Base-by-base conservation (phyloP, 179 eudicot genomes). In the Drosera spatulata region DNA sequence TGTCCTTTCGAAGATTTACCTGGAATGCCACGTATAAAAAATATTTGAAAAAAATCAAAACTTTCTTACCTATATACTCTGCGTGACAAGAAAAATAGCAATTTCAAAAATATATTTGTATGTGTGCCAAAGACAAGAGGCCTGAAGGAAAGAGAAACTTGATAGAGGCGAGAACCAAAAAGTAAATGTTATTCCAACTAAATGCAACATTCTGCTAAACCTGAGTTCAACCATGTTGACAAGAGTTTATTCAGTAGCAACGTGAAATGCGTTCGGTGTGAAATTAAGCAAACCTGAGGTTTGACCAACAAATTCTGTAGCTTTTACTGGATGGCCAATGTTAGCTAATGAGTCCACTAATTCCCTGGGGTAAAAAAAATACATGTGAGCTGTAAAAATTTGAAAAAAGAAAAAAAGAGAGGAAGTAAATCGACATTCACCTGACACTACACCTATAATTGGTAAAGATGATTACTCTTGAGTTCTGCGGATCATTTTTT, bases 391-490 rank as follows among this genome's bases (percentile, higher is more conserved):
- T 10, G n/a, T 9, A n/a, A 5, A 49, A n/a, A 10, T n/a, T 37
- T 37, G 1, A 33, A 7, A 38, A 53, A 38, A 6, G 11, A 43
- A 41, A 22, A 43, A 41, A 4, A 7, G 3, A 41, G n/a, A 41
- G 38, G n/a, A n/a, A n/a, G n/a, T n/a, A n/a, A n/a, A n/a, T n/a
- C n/a, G n/a, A n/a, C n/a, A n/a, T 63, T 74, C 69, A 93, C 99
- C 94, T 93, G 78, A 93, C 97, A 80, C 99, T 89, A 50, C 88
- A 88, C 71, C 99, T 89, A 72, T 79, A 93, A 76, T 89, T 86
- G 59, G 99, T 82, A 75, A 93, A 93, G 59, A 93, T 89, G 59
- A 93, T 93, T 38, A 89, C 99, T 72, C 99, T 89, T n/a, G 99
- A 93, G 56, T 77, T 85, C 49, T 71, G 65, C 50, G 91, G 88